Percentiles rank a stretch among this genome's conserved stretches.
These are phyloP conservation scores for Coniochaeta sp. DNA, from an alignment of 2,329 filamentous ascomycete genomes.

Conservation along the genomic window DNA sequence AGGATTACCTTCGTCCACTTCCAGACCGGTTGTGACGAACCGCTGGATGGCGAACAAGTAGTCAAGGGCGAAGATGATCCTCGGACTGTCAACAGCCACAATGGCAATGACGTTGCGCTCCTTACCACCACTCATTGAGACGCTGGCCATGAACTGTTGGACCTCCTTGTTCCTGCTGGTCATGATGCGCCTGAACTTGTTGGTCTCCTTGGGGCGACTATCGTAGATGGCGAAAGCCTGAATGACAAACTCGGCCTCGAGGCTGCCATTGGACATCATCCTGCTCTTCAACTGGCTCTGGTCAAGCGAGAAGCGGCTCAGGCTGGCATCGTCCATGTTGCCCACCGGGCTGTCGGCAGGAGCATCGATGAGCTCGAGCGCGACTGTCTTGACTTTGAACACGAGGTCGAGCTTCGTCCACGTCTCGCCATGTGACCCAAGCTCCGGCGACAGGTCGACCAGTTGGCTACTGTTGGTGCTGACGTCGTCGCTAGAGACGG, in stretches of 20 bases:
- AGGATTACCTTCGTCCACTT: slow-evolving; percentile 50
- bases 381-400: slow-evolving; percentile 82
- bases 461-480: slow-evolving; percentile 30
- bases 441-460: slow-evolving; percentile 60
- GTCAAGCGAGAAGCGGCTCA: slow-evolving; percentile 92
- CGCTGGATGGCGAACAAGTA: slow-evolving; percentile 86
- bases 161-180: slow-evolving; percentile 90
- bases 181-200: slow-evolving; percentile 98
- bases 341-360: slow-evolving; percentile 71
- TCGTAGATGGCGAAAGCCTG: slow-evolving; percentile 93
- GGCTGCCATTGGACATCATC: slow-evolving; percentile 83
- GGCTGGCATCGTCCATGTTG: slow-evolving; percentile 67
- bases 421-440: slow-evolving; percentile 58
- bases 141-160: slow-evolving; percentile 96
- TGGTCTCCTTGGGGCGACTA: slow-evolving; percentile 79
- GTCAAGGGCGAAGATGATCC: slow-evolving; percentile 91
- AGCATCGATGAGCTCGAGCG: slow-evolving; percentile 78
- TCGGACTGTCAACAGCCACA: slow-evolving; percentile 88
- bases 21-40: slow-evolving; percentile 70
- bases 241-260: slow-evolving; percentile 90
- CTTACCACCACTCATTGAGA: slow-evolving; percentile 82
- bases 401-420: slow-evolving; percentile 94
- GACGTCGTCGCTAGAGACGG: slow-evolving; percentile 28
- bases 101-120: slow-evolving; percentile 82
- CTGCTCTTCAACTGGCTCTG: slow-evolving; percentile 86